Base-by-base conservation (phyloP, 2,329 filamentous ascomycete species). In the Colletotrichum musae region DNA sequence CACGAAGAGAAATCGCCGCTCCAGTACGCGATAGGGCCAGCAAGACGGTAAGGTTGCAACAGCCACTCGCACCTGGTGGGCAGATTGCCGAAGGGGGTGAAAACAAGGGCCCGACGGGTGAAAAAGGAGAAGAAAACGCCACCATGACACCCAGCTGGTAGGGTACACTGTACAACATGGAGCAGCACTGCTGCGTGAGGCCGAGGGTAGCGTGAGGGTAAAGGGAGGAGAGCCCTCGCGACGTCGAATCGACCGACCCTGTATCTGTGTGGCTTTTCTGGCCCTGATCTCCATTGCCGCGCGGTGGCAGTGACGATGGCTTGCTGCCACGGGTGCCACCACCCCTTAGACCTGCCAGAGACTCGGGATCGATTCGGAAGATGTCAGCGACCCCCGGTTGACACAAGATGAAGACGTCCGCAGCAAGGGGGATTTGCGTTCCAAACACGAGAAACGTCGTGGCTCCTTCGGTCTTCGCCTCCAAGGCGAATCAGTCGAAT, bases 1-100 rank as follows among this genome's bases (percentile, higher is more conserved):
- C 57, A 39, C 56, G 47, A 69, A 60, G 66, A 66, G 61, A 71
- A 64, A 56, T 62, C 45, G 67, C 62, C 54, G 50, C 59, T 60
- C 32, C 15, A 26, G 58, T 62, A 68, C 57, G 67, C 67, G 68
- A 71, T 72, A 72, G 70, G 70, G 68, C 68, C 62, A 68, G 67
- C 47, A 62, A 62, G 48, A 53, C 45, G 43, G 68, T 63, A 68
- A 70, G 53, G 70, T 60, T 65, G 47, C 60, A 59, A 60, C 61
- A 61, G 51, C 67, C 70, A 70, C 58, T 67, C 32, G 58, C 61
- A 45, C 60, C 32, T 53, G 54, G 62, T 67, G 53, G 62, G 57
- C 58, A 71, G 70, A 71, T 71, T 71, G 62, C 70, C 70, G 70
- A 71, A 51, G 53, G 53, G 47, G 63, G 21, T 56, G 48, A 26